Percentiles rank a stretch among this genome's conserved stretches.
Conservation (phyloP, 345 rosid genomes). For the Eucalyptus globulus region DNA sequence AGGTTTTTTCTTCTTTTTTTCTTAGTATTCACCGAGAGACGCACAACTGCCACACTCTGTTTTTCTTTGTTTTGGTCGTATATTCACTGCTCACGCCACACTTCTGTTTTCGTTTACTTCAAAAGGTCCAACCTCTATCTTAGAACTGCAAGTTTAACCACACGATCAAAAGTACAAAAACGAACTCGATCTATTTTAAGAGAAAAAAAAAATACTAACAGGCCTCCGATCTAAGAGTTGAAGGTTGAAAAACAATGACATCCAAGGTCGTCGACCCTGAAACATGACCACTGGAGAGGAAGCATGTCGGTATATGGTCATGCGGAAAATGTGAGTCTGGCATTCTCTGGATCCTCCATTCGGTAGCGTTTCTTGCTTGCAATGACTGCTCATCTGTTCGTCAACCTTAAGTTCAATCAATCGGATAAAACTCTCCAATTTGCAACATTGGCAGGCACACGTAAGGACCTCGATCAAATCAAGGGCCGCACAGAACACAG, state of each 20-base stretch:
- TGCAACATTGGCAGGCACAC: too few relatives aligned
- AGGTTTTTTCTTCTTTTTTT: too few relatives aligned
- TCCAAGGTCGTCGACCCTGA: neutral
- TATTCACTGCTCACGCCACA: neutral
- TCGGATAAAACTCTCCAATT: too few relatives aligned
- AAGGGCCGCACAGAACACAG: too few relatives aligned
- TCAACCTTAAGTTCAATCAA: too few relatives aligned
- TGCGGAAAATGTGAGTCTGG: neutral
- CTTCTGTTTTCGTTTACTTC: neutral
- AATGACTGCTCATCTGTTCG: too few relatives aligned
- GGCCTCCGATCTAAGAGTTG: too few relatives aligned
- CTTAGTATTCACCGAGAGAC: neutral
- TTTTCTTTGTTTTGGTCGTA: neutral
- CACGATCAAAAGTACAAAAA: neutral
- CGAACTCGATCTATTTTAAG: neutral
- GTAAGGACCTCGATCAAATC: too few relatives aligned
- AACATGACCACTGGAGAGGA: neutral
- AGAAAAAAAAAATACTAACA: rapidly evolving
- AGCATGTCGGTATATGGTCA: neutral
- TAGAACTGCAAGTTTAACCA: neutral
- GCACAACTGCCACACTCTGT: neutral
- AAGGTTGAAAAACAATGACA: too few relatives aligned
- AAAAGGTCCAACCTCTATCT: neutral
- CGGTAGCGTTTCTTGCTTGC: too few relatives aligned
- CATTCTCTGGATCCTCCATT: too few relatives aligned